Evolutionary conservation across 306 rosid species (phyloP), one percentile per base, ranked within the genome.

Genomic region (cucumber (Cucumis sativus)): DNA sequence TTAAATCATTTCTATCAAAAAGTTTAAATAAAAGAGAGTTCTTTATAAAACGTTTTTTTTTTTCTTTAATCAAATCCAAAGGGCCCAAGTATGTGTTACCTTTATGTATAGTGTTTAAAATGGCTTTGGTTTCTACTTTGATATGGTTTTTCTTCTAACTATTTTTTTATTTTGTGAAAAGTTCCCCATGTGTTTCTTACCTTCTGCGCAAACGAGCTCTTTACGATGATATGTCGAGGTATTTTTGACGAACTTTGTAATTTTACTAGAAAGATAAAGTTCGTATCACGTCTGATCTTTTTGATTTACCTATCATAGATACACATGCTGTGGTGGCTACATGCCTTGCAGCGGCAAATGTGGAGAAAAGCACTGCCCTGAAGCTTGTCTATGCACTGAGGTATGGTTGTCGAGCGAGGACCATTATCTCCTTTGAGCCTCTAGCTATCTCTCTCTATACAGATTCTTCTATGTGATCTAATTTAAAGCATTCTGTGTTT

Each of bases 251-350:
- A 43, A 43, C 2, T 68, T 43, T 21, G 74, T 68, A 20, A 68
- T 43, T 21, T 20, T 68, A 21, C 37, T 12, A 68, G 1, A 28
- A 43, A 68, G 74, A 41, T 68, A 41, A 45, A 45, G 51, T 7
- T 5, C 9, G 61, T 51, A 30, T 11, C 33, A 37, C 8, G 16
- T 25, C 28, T 54, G 43, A 67, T 16, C 9, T 25, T 12, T 51
- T 65, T 43, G 64, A 45, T 54, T 58, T 65, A 28, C 79, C 57
- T 74, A 37, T 75, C 73, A 39, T 75, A 91, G 97, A 77, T 91
- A 89, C 84, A 80, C 72, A 68, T 91, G 95, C 43, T 91, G 97
- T 82, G 97, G 89, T 80, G 91, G 95, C 75, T 91, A 89, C 83
- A 82, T 88, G 95, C 95, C 97, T 25, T 89, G 95, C 75, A 87